These are phyloP conservation scores for Lachancea kluyveri DNA, from an alignment of 805 yeast genomes.

Conservation along the genomic window DNA sequence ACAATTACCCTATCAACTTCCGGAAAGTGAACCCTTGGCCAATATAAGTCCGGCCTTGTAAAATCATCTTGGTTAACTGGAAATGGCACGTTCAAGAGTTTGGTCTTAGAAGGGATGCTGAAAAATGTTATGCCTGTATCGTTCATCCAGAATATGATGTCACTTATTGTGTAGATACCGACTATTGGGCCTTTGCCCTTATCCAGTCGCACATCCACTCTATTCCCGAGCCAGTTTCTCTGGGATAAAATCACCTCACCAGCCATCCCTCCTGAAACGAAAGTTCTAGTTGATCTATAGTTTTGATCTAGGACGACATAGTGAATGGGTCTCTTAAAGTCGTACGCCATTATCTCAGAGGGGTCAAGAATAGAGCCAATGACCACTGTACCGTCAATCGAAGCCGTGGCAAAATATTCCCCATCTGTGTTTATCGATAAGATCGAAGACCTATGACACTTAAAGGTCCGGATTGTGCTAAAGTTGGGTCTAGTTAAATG, in stretches of 20 bases:
- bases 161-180: slow-evolving; percentile 55
- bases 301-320: slow-evolving; percentile 75
- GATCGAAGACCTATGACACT: slow-evolving; percentile 83
- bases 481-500: slow-evolving; percentile 61
- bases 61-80: slow-evolving; percentile 44
- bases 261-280: slow-evolving; percentile 84
- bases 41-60: slow-evolving; percentile 64
- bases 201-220: slow-evolving; percentile 61
- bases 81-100: slow-evolving; percentile 46
- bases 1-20: slow-evolving; percentile 62
- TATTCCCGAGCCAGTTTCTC: slow-evolving; percentile 80
- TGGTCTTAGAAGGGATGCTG: slow-evolving; percentile 45
- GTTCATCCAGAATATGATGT: slow-evolving; percentile 74
- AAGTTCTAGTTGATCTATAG: slow-evolving; percentile 55
- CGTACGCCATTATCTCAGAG: slow-evolving; percentile 63
- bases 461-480: slow-evolving; percentile 58
- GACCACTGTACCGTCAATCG: slow-evolving; percentile 90
- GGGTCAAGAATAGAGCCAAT: slow-evolving; percentile 63
- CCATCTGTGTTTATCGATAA: slow-evolving; percentile 66
- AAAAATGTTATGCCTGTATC: slow-evolving; percentile 71
- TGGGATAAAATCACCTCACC: slow-evolving; percentile 74
- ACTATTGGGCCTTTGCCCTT: slow-evolving; percentile 66
- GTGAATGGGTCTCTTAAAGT: slow-evolving; percentile 83
- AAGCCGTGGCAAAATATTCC: slow-evolving; percentile 71
- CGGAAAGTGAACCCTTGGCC: slow-evolving; percentile 69